Base-by-base conservation (phyloP, 257 asterid genomes). In the Solanum infundibuliforme region DNA sequence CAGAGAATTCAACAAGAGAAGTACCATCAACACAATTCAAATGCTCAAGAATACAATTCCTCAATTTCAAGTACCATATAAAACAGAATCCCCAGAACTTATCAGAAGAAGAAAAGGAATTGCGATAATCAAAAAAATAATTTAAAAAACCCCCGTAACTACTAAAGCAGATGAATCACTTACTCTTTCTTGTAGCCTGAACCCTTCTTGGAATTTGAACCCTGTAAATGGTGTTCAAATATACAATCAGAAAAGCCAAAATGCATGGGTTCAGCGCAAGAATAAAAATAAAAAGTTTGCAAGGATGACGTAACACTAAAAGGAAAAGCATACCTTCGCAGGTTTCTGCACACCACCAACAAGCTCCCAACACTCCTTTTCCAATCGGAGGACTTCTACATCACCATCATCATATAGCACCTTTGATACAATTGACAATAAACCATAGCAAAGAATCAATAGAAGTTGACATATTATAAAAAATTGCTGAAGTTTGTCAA, bases 371-470 rank as follows among this genome's bases (percentile, higher is more conserved):
- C 92, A 92, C 69, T 93, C 95, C 88, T 90, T 93, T 13, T 89
- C 93, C 88, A 93, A 87, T 66, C 93, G 91, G 82, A 93, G 93
- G 74, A 93, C 95, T 89, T 93, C 95, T 62, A 93, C 93, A 41
- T 93, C 94, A 25, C 94, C 93, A 66, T 93, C 95, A 69, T 90
- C 90, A 87, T 93, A 93, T 83, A 90, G 72, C n/a, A 92, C 90
- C 98, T 94, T 90, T 86, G 68, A 7, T 18, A 75, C 14, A 43
- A 46, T 35, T 74, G 52, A 52, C 7, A 85, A 38, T 8, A 66
- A 52, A 55, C 11, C 31, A 77, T 58, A 25, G 34, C 83, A 31
- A 65, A 34, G 58, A 71, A 38, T 71, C 62, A 23, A 81, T 20
- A 35, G 84, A 72, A 68, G 41, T 52, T 34, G 43, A 82, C 43